Conservation (phyloP, 83 land plant species). For the Isoetes engelmannii region DNA sequence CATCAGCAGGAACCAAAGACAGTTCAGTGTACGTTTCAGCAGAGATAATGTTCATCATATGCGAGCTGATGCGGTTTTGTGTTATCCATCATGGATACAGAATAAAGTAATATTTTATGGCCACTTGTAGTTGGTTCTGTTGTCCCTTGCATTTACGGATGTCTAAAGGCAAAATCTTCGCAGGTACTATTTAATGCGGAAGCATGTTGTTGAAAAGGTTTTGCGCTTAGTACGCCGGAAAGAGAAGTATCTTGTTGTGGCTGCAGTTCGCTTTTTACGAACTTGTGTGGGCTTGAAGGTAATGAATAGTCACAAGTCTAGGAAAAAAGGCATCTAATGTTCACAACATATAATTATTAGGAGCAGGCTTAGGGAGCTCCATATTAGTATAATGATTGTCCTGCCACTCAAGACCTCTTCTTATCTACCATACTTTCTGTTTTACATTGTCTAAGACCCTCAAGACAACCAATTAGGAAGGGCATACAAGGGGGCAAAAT, state of each 20-base stretch:
- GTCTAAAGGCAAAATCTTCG: constrained; percentile 14
- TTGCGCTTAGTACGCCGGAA: constrained; percentile 63
- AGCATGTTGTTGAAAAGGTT: constrained; percentile 80
- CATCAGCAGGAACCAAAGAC: constrained; percentile 21
- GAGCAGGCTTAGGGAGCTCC: no score
- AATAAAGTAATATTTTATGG: constrained; percentile 53
- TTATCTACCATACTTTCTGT: no score
- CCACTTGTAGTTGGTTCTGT: neutral
- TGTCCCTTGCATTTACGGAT: neutral
- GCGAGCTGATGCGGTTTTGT: constrained; percentile 90
- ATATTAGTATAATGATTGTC: no score
- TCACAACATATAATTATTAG: no score
- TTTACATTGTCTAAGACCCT: no score
- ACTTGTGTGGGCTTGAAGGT: constrained; percentile 78
- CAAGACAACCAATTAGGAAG: no score
- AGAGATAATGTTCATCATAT: constrained; percentile 73
- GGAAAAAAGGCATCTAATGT: no score
- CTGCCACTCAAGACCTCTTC: no score
- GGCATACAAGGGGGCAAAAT: no score
- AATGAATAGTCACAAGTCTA: neutral
- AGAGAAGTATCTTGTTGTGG: constrained; percentile 76
- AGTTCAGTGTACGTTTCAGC: constrained; percentile 33
- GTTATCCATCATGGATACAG: constrained; percentile 80
- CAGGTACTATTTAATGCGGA: constrained; percentile 74
- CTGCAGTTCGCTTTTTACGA: constrained; percentile 83